Conservation (phyloP, 352 stramenopile species). For the Globisporangium nodosum region DNA sequence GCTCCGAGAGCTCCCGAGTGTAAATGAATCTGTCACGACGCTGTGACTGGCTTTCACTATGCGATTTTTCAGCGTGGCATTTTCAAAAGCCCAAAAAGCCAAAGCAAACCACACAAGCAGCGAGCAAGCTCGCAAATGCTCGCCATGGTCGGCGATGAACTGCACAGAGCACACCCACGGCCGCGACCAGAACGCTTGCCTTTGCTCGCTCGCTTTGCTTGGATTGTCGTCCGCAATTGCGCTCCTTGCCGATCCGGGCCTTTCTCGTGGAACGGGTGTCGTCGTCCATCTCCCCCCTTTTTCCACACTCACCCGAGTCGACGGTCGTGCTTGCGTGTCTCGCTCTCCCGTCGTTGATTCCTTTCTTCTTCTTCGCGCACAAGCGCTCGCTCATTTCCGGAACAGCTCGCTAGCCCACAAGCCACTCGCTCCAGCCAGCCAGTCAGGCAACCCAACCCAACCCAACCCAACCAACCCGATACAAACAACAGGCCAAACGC, state of each 20-base stretch:
- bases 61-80: neutral
- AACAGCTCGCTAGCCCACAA: slow-evolving; percentile 7
- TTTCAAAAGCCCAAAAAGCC: no score
- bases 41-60: neutral
- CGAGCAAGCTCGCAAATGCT: no score
- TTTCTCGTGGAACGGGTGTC: neutral
- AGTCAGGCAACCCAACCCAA: neutral
- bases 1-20: neutral
- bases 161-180: no score
- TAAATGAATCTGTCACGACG: neutral
- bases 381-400: slow-evolving; percentile 6
- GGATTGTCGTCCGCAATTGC: neutral
- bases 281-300: neutral
- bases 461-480: neutral
- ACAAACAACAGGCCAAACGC: no score
- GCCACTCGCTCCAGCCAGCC: neutral
- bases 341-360: neutral
- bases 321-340: slow-evolving; percentile 1
- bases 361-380: slow-evolving; percentile 1
- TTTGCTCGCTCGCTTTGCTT: no score
- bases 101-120: no score
- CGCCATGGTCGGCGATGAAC: no score
- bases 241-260: neutral
- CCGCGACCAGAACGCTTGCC: no score
- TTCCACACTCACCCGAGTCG: slow-evolving; percentile 7